A percentile compares a stretch with the other conserved stretches of the same genome.
Conservation (phyloP, 2,329 filamentous ascomycete genomes). For the Macrophomina tecta region DNA sequence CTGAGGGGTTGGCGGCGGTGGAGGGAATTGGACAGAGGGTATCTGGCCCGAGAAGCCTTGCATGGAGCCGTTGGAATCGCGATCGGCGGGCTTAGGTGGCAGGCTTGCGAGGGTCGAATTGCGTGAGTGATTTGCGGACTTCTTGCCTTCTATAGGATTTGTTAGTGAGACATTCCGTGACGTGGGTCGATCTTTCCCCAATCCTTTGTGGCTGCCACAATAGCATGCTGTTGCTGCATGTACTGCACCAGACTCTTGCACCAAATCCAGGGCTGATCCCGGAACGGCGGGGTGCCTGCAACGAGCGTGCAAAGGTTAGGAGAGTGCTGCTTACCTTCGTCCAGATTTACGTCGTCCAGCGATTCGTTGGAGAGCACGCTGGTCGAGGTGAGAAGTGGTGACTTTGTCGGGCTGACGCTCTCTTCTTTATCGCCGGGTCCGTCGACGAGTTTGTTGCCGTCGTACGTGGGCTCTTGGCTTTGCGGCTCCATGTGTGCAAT, state of each 20-base stretch:
- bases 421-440: conserved; percentile 34
- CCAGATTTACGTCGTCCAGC: conserved; percentile 70
- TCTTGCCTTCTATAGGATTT: conserved; percentile 25
- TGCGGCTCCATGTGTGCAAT: conserved; percentile 20
- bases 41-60: conserved; percentile 76
- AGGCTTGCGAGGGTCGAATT: conserved; percentile 17
- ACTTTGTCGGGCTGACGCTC: conserved; percentile 29
- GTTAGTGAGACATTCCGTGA: conserved; percentile 26
- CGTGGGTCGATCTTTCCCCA: conserved; percentile 10
- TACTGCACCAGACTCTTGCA: conserved; percentile 3
- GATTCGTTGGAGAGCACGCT: conserved; percentile 45
- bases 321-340: conserved; percentile 55
- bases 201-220: conserved; percentile 10
- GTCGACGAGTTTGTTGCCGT: conserved; percentile 39
- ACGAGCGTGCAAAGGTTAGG: background rate
- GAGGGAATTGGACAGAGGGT: conserved; percentile 63
- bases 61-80: conserved; percentile 41
- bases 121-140: conserved; percentile 26
- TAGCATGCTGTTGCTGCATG: conserved; percentile 1
- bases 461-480: conserved; percentile 30
- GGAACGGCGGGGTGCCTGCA: background rate
- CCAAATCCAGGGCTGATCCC: background rate
- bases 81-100: conserved; percentile 20
- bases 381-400: conserved; percentile 16
- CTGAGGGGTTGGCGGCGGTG: conserved; percentile 42